Base-by-base conservation (phyloP, 2,329 filamentous ascomycete species). In the Uncinocarpus reesii region DNA sequence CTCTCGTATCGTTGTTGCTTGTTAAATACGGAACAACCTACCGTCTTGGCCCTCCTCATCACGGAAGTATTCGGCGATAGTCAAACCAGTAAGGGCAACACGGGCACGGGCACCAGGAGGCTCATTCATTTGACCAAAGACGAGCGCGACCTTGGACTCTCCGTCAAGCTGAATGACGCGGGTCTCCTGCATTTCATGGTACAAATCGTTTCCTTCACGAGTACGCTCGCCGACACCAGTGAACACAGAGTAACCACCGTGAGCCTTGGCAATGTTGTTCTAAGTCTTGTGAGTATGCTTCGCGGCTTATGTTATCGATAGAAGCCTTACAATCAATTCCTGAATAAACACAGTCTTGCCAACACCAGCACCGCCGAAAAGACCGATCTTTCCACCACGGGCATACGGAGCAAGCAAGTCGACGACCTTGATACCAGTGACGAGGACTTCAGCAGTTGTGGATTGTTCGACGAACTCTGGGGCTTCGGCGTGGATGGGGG, bases 231-330 rank as follows among this genome's bases (percentile, higher is more conserved):
- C 92, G 75, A 98, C 92, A 90, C 92, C 92, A 70, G 88, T 95
- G 84, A 98, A 98, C 71, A 98, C 92, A 61, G 92, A 98, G 86
- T 94, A 98, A 94, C 92, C 92, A 94, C 92, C 92, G 79, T 98
- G 92, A 64, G 92, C 92, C 83, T 96, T 96, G 76, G 92, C 92
- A 70, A 98, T 96, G 84, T 98, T 98, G 88, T 98, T 98, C 79
- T 83, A 59, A 2, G 32, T n/a, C 10, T n/a, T 13, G 50, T 59
- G 52, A 51, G 50, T 32, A 13, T 21, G 23, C 38, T 24, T 55
- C 40, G 35, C 44, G 21, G 5, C 24, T 24, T 32, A 28, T 40
- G 15, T 21, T 41, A 24, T 16, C 40, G 10, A 36, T 47, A 43
- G 29, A 47, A 38, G 32, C 66, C 78, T 65, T 73, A 83, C 79